Conservation (phyloP, 352 stramenopile genomes). For the Phytopythium cucurbitacearum region DNA sequence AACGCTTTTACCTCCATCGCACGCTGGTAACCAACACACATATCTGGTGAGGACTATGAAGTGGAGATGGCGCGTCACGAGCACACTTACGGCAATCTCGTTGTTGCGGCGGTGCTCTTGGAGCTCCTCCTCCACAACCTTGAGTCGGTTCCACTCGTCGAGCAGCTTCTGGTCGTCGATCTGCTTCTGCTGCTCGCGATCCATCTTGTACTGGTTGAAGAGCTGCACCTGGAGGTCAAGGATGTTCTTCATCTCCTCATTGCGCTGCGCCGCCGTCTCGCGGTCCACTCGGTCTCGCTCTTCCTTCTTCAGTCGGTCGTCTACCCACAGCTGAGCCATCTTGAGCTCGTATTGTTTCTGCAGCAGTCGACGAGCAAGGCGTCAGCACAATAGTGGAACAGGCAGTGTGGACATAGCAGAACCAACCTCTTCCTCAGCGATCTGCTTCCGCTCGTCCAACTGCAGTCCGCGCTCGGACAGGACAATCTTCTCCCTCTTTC, state of each 20-base stretch:
- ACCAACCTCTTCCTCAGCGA: constrained; percentile 45
- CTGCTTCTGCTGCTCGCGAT: constrained; percentile 34
- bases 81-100: constrained; percentile 34
- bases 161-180: constrained; percentile 51
- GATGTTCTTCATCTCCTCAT: constrained; percentile 72
- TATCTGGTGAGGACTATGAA: background rate
- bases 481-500: constrained; percentile 56
- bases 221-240: constrained; percentile 73
- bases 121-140: constrained; percentile 59
- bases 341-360: constrained; percentile 37
- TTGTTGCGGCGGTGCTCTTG: constrained; percentile 44
- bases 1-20: constrained; percentile 72
- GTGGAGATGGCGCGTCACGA: too few species aligned
- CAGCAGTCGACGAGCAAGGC: background rate
- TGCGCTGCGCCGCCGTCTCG: constrained; percentile 38
- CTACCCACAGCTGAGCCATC: constrained; percentile 72
- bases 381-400: constrained; percentile 1
- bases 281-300: constrained; percentile 52
- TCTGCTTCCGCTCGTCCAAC: constrained; percentile 40
- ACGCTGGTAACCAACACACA: constrained; percentile 15
- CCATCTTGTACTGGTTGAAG: constrained; percentile 36
- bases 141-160: constrained; percentile 53
- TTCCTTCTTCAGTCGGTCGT: constrained; percentile 74
- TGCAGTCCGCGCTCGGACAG: constrained; percentile 56
- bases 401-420: background rate